phyloP scores from a whole-genome alignment of 768 basidiomycete genomes.

The Trametes villosa region DNA sequence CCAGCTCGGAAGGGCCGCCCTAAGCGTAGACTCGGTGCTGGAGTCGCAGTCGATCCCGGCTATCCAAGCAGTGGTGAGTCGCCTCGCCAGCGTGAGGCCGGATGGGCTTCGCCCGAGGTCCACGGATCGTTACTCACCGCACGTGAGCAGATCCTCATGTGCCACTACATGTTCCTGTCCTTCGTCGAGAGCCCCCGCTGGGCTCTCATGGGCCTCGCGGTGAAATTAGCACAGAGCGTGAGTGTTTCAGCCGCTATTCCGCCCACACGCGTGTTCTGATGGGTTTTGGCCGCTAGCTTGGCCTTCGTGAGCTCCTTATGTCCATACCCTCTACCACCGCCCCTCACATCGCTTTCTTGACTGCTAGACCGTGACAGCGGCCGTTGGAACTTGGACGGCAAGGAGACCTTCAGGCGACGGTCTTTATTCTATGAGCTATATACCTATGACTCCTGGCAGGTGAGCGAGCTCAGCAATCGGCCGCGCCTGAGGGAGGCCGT shows the following conservation, averaged over 20 bases:
- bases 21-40: conserved; percentile 65
- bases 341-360: neutral
- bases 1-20: conserved; percentile 60
- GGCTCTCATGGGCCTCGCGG: conserved; percentile 71
- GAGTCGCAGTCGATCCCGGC: conserved; percentile 66
- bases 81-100: neutral
- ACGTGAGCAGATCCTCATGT: conserved; percentile 55
- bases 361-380: conserved; percentile 66
- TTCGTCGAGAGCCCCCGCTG: conserved; percentile 62
- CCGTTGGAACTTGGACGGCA: conserved; percentile 60
- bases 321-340: neutral
- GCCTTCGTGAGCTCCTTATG: conserved; percentile 57
- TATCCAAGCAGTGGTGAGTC: conserved; percentile 65
- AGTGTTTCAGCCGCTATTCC: conserved; percentile 29
- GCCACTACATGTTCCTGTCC: conserved; percentile 51
- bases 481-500: neutral
- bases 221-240: conserved; percentile 73
- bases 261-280: conserved; percentile 18
- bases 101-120: conserved; percentile 28
- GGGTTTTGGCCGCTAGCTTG: conserved; percentile 48
- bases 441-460: conserved; percentile 76
- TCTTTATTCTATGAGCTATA: conserved; percentile 67
- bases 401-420: conserved; percentile 62
- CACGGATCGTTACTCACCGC: conserved; percentile 33
- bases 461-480: conserved; percentile 32